Evolutionary conservation across 371 early-diverging fungal genomes (phyloP).

Genomic region (Gilbertella persicaria): DNA sequence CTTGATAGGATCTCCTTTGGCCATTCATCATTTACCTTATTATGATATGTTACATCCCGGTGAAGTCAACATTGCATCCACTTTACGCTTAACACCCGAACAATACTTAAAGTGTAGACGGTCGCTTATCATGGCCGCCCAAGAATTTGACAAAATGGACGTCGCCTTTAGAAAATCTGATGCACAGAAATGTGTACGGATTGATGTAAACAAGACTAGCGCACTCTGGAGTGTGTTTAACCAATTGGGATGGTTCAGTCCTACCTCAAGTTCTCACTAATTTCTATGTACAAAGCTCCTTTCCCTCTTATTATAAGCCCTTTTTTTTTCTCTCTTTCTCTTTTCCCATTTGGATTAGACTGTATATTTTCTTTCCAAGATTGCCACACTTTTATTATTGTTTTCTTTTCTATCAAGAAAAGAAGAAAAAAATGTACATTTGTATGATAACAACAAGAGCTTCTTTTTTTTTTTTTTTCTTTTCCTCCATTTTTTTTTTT

Average conservation of each 20-base stretch:
- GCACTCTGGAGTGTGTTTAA: constrained; percentile 46
- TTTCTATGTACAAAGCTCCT: constrained; percentile 2
- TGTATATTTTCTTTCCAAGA: no score
- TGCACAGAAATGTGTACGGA: constrained; percentile 51
- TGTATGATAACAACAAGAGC: no score
- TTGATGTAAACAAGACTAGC: constrained; percentile 52
- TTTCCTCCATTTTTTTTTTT: no score
- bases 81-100: constrained; percentile 70
- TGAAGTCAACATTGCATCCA: constrained; percentile 67
- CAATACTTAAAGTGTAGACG: constrained; percentile 64
- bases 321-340: not conserved
- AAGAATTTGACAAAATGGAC: constrained; percentile 28
- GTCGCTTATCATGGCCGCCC: constrained; percentile 40
- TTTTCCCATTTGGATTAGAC: no score
- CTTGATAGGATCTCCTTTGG: constrained; percentile 49
- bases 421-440: no score
- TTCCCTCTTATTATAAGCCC: not conserved
- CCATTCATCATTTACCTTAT: constrained; percentile 45
- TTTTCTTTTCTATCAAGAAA: no score
- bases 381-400: no score
- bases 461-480: no score
- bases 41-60: constrained; percentile 57
- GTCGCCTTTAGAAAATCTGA: constrained; percentile 48
- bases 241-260: constrained; percentile 43
- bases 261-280: constrained; percentile 13